Evolutionary conservation across 768 basidiomycete genomes (phyloP), one percentile per base, ranked within the genome.

Genomic region (Amanita pseudoporphyria): DNA sequence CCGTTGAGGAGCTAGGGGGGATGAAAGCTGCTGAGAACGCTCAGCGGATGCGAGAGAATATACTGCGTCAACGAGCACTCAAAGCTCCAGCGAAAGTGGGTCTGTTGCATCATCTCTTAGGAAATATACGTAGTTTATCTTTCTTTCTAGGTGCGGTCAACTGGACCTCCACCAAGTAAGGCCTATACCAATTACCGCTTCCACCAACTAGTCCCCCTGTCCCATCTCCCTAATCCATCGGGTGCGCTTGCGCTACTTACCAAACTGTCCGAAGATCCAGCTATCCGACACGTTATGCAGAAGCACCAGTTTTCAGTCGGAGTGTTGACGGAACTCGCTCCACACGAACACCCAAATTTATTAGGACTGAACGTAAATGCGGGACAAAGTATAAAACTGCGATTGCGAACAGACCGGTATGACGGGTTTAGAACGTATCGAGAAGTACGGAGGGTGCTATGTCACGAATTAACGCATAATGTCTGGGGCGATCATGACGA

Each of bases 401-500:
- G 85, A 14, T 58, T 88, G 42, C 69, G 87, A 16, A 87, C 86
- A 16, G 73, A 87, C 57, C 66, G 62, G 3, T 87, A 85, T 56
- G 84, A 85, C 53, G 87, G 85, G 9, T 86, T 87, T 57, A 69
- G 83, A 45, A 57, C 71, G 7, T 90, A 88, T 56, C 67, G 62
- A 13, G 80, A 86, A 1, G 69, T 83, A 19, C 69, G 86, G 44
- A 70, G 74, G 13, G 83, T 87, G 33, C 68, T 88, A 3, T 87
- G 84, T 56, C 87, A 90, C 60, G 87, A 88, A 58, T 65, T 88
- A 32, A 68, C 85, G 18, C 86, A 89, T 61, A 88, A 87, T 56
- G 74, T 84, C 0, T 84, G 79, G 77, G 68, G 76, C 3, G 78
- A 81, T 53, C 86, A 89, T 56, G 81, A 84, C 57, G 72, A 87